Conservation (phyloP, 1,284 basidiomycete species). For the Caloboletus inedulis region DNA sequence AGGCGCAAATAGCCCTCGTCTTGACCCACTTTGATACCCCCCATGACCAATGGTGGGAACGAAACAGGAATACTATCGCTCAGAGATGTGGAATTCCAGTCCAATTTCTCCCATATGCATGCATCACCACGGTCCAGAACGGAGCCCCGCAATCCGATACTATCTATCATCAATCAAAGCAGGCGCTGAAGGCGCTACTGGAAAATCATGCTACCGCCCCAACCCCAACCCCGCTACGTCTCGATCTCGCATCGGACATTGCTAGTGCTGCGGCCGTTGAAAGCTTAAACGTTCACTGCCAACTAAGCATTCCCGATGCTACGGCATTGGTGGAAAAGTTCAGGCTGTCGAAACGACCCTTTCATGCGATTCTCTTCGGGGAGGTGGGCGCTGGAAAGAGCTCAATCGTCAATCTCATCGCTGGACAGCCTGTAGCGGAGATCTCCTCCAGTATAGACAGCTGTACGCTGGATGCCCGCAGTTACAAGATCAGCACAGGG, state of each 20-base stretch:
- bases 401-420: conserved; percentile 29
- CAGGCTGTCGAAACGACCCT: conserved; percentile 11
- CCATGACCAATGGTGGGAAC: conserved; percentile 25
- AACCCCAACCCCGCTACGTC: conserved; percentile 10
- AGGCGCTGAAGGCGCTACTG: conserved; percentile 15
- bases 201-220: conserved; percentile 3
- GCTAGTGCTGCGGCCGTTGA: not conserved
- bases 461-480: conserved; percentile 24
- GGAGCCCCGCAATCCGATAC: not conserved
- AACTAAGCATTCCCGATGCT: conserved; percentile 14
- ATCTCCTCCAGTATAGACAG: conserved; percentile 15
- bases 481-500: conserved; percentile 22
- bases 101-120: conserved; percentile 19
- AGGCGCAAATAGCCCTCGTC: conserved; percentile 34
- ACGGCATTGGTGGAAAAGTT: conserved; percentile 17
- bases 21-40: conserved; percentile 37
- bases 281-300: conserved; percentile 13
- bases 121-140: conserved; percentile 24
- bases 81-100: conserved; percentile 21
- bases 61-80: conserved; percentile 22
- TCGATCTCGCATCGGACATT: conserved; percentile 15
- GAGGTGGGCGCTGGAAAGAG: conserved; percentile 31
- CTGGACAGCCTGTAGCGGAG: conserved; percentile 12
- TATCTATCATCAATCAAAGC: conserved; percentile 18
- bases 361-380: conserved; percentile 27